phyloP scores from a whole-genome alignment of 345 rosid genomes.

The Lagerstroemia speciosa region DNA sequence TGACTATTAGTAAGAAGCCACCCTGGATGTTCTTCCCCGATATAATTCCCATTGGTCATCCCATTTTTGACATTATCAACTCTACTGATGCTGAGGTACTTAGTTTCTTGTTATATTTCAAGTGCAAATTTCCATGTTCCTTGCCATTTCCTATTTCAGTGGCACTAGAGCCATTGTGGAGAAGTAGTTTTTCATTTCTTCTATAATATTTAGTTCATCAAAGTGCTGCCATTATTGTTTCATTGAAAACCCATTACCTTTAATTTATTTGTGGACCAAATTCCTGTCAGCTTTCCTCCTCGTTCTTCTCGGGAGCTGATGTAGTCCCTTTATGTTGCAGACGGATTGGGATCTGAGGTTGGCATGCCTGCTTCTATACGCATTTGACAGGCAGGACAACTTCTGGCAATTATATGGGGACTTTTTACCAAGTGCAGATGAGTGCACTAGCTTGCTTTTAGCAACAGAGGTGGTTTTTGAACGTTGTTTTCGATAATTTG shows the following conservation, averaged over 20 bases:
- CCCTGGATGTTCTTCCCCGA: slow-evolving; percentile 99
- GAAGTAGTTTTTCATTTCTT: background rate
- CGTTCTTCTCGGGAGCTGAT: background rate
- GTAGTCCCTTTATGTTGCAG: slow-evolving; percentile 28
- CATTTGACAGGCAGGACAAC: slow-evolving; percentile 66
- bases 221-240: slow-evolving; percentile 1
- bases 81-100: slow-evolving; percentile 82
- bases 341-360: slow-evolving; percentile 92
- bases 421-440: slow-evolving; percentile 75
- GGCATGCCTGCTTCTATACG: slow-evolving; percentile 77
- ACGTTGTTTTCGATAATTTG: background rate
- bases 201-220: background rate
- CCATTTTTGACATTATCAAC: slow-evolving; percentile 84
- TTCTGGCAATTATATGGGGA: slow-evolving; percentile 93
- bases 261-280: background rate
- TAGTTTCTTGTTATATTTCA: background rate
- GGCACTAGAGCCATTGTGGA: background rate
- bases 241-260: background rate
- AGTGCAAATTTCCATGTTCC: background rate
- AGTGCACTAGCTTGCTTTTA: slow-evolving; percentile 84
- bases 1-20: slow-evolving; percentile 70
- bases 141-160: background rate
- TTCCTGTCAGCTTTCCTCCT: background rate
- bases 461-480: slow-evolving; percentile 65
- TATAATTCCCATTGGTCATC: slow-evolving; percentile 82